These are phyloP conservation scores for Brassica incana DNA, from an alignment of 345 rosid genomes.

Conservation along the genomic window DNA sequence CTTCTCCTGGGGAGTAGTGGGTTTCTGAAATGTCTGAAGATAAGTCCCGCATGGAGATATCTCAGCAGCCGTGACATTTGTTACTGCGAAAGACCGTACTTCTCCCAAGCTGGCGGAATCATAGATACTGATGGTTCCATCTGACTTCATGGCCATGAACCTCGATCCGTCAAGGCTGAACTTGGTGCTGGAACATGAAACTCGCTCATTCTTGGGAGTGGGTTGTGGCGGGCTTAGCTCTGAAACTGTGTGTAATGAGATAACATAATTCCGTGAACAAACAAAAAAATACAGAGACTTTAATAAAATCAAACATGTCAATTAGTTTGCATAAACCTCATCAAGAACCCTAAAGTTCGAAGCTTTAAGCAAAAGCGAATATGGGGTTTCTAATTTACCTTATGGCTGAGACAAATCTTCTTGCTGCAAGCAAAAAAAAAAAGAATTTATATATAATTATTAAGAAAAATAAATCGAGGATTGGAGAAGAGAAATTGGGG, in stretches of 20 bases:
- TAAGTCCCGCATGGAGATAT: slow-evolving; percentile 81
- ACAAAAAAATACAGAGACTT: too few relatives aligned
- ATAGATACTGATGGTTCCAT: slow-evolving; percentile 56
- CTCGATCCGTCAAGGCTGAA: slow-evolving; percentile 79
- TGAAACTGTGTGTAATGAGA: too few relatives aligned
- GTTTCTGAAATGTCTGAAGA: slow-evolving; percentile 86
- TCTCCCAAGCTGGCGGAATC: slow-evolving; percentile 60
- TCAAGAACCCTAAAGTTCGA: background rate
- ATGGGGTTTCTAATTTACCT: slow-evolving; percentile 41
- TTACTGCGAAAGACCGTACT: slow-evolving; percentile 59
- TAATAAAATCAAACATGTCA: background rate
- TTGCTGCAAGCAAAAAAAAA: slow-evolving; percentile 56
- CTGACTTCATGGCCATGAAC: slow-evolving; percentile 62
- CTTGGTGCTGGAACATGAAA: slow-evolving; percentile 58
- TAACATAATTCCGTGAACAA: too few relatives aligned
- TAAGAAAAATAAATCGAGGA: background rate
- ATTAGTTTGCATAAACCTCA: background rate
- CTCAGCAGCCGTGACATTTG: slow-evolving; percentile 57
- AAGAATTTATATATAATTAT: background rate
- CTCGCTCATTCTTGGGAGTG: slow-evolving; percentile 53
- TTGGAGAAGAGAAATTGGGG: background rate
- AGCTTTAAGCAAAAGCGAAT: slow-evolving; percentile 15
- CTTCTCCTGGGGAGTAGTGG: slow-evolving; percentile 74
- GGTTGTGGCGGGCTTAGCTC: slow-evolving; percentile 42
- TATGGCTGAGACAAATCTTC: slow-evolving; percentile 4